Base-by-base conservation (phyloP, 164 flowering plant genomes). In the Cinnamomum micranthum region DNA sequence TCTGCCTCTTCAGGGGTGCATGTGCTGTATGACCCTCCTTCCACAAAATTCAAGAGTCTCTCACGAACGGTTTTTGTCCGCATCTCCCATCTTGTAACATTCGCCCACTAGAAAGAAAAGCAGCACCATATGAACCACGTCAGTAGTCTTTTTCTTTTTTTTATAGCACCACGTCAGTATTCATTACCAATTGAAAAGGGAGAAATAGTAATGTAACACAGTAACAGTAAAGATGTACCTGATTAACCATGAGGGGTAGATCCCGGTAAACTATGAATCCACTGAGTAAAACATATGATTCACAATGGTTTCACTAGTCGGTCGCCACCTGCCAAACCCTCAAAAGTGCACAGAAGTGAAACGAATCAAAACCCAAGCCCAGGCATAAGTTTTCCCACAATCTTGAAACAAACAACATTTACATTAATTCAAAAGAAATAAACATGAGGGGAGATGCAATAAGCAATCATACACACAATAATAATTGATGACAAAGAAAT, bases 261-360 rank as follows among this genome's bases (percentile, higher is more conserved):
- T 95, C 99, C 68, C 96, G 98, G 74, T 95, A 82, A n/a, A 80
- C 99, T 95, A 79, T 89, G 97, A 81, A 95, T 93, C 99, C 98
- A 93, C 79, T 95, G 98, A 50, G 98, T 93, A 81, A n/a, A 95
- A 93, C 98, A 93, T 93, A 83, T 95, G 96, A 82, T 95, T 95
- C 51, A 95, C 99, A n/a, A 95, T 93, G 69, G 99, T 95, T 87
- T 95, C 99, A 84, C 99, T 95, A n/a, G 99, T 95, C 33, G 99
- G 99, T 73, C 99, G 87, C 77, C n/a, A 95, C 98, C 98, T 93
- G 96, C 87, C 89, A 89, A 81, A 84, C 84, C 91, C 96, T 93
- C 99, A 88, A 79, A 78, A 81, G 84, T 82, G 79, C 81, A 82
- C 89, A 58, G 47, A 66, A 64, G n/a, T 20, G 11, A 70, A 76